These are phyloP conservation scores for Eustoma russellianum DNA, from an alignment of 257 asterid species.

Conservation along the genomic window DNA sequence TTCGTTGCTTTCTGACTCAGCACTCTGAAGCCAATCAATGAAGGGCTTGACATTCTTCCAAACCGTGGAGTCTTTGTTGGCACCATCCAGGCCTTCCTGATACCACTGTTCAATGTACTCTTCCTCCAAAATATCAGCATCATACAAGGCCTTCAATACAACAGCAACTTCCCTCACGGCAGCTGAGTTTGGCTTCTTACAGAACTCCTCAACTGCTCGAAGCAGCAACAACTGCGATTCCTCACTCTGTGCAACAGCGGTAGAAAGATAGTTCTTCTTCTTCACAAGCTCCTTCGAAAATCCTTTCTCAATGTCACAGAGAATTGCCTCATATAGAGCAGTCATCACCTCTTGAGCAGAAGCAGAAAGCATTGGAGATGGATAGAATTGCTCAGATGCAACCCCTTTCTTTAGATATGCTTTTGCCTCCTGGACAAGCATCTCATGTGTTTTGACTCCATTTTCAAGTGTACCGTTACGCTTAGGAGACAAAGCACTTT, in stretches of 20 bases:
- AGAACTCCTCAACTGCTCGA: slow-evolving; percentile 10
- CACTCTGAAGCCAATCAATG: slow-evolving; percentile 24
- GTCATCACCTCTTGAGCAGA: slow-evolving; percentile 12
- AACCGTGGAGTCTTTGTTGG: slow-evolving; percentile 9
- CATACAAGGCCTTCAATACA: slow-evolving; percentile 19
- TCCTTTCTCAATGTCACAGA: slow-evolving; percentile 18
- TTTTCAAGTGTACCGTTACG: background rate
- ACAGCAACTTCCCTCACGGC: slow-evolving; percentile 19
- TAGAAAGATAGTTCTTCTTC: slow-evolving; percentile 13
- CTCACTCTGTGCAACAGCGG: slow-evolving; percentile 14
- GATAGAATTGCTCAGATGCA: slow-evolving; percentile 8
- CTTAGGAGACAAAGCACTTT: slow-evolving; percentile 6
- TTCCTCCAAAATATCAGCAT: slow-evolving; percentile 18
- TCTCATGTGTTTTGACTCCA: background rate
- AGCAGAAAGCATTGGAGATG: slow-evolving; percentile 8
- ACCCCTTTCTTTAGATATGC: slow-evolving; percentile 10
- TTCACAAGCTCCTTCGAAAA: slow-evolving; percentile 18
- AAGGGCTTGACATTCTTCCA: slow-evolving; percentile 25
- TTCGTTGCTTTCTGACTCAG: slow-evolving; percentile 21
- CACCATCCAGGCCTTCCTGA: slow-evolving; percentile 8
- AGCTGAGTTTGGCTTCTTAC: slow-evolving; percentile 9
- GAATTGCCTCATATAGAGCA: slow-evolving; percentile 20
- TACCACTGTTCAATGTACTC: slow-evolving; percentile 18
- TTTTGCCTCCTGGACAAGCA: slow-evolving; percentile 11
- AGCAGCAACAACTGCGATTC: slow-evolving; percentile 11